Evolutionary conservation across 78 protist genomes (phyloP).

Genomic region (Guillardia theta): DNA sequence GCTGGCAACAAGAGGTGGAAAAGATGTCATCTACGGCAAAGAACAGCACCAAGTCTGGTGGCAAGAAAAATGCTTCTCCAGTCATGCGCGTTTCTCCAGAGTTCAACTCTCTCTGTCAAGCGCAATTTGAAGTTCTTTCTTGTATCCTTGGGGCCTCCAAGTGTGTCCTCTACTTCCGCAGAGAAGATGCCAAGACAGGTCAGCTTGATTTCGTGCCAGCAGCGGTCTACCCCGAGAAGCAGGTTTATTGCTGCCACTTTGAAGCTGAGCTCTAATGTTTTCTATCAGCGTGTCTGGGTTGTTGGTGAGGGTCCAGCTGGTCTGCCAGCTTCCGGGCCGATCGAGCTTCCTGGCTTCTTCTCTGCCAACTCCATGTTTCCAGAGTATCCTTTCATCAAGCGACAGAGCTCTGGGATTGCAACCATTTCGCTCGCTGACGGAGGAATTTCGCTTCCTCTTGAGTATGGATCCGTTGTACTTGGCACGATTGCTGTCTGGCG

Average conservation of each 20-base stretch:
- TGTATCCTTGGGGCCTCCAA: background rate
- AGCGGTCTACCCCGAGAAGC: background rate
- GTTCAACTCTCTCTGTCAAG: background rate
- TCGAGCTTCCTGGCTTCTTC: background rate
- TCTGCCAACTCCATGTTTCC: background rate
- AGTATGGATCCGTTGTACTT: background rate
- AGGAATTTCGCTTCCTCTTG: background rate
- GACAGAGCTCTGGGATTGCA: background rate
- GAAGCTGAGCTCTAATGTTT: too few relatives aligned
- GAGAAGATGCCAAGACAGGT: background rate
- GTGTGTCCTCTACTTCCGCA: background rate
- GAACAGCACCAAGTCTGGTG: too few relatives aligned
- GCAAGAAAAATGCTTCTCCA: too few relatives aligned
- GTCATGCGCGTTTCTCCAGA: background rate
- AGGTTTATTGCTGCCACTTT: too few relatives aligned
- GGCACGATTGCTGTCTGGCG: background rate
- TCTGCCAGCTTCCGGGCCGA: background rate
- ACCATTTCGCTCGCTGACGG: background rate
- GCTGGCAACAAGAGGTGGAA: too few relatives aligned
- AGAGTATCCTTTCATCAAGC: background rate
- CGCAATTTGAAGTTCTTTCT: background rate
- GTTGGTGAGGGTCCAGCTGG: background rate
- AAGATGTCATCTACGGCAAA: too few relatives aligned
- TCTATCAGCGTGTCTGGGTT: slow-evolving; percentile 5
- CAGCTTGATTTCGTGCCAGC: background rate